phyloP scores from a whole-genome alignment of 2,329 filamentous ascomycete species.

The Metarhizium robertsii region DNA sequence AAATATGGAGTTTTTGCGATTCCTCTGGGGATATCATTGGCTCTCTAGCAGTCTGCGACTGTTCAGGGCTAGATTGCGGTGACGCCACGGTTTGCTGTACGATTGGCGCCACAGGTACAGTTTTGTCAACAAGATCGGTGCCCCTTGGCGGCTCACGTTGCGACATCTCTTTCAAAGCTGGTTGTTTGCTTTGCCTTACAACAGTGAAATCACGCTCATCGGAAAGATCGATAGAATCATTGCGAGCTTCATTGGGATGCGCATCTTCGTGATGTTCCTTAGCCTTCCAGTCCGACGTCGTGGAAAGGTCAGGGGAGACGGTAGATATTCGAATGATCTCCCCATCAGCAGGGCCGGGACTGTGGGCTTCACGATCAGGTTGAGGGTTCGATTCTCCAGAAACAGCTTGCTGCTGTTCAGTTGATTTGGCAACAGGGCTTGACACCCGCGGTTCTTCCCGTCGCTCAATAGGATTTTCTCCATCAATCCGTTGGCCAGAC shows the following conservation, averaged over 20 bases:
- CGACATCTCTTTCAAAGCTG: not conserved
- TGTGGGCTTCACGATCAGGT: not conserved
- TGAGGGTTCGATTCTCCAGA: not conserved
- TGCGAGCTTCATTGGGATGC: not conserved
- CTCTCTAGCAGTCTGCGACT: not conserved
- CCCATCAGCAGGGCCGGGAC: not conserved
- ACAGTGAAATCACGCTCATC: constrained; percentile 4
- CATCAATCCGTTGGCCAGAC: not conserved
- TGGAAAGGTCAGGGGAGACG: constrained; percentile 8
- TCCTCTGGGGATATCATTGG: not conserved
- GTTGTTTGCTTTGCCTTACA: not conserved
- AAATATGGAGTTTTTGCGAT: not conserved
- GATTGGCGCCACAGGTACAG: not conserved
- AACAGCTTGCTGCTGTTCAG: not conserved
- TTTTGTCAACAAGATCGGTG: not conserved
- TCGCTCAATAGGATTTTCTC: not conserved
- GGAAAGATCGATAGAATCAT: not conserved
- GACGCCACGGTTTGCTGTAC: not conserved
- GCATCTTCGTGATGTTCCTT: not conserved
- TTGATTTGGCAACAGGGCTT: not conserved
- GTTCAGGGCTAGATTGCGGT: not conserved
- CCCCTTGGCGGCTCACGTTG: not conserved
- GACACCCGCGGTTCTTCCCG: not conserved
- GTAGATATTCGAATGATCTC: constrained; percentile 2
- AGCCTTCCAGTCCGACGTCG: constrained; percentile 1